Evolutionary conservation across 2,329 filamentous ascomycete genomes (phyloP).

Genomic region (Colletotrichum limetticola): DNA sequence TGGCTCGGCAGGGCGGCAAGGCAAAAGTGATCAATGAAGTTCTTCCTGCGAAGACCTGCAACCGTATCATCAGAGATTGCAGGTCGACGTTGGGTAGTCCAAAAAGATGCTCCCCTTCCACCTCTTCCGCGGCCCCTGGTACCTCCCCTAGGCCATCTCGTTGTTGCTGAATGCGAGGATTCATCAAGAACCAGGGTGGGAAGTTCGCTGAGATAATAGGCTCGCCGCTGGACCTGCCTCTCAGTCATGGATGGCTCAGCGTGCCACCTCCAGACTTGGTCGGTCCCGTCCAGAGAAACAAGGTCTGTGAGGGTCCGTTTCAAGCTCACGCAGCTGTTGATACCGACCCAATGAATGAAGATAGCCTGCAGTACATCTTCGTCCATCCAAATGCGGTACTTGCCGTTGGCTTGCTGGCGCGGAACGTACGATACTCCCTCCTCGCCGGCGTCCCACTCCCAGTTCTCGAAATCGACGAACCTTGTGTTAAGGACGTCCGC

Average conservation of each 20-base stretch:
- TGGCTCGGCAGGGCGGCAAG: neutral
- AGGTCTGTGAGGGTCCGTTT: constrained; percentile 48
- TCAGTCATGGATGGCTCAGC: neutral
- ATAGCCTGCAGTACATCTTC: constrained; percentile 63
- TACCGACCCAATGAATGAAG: constrained; percentile 61
- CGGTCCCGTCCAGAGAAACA: constrained; percentile 40
- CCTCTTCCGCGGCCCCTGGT: neutral
- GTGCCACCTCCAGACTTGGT: constrained; percentile 41
- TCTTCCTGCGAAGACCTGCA: neutral
- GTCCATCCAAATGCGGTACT: constrained; percentile 62
- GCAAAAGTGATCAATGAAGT: neutral
- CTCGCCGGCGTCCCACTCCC: constrained; percentile 55
- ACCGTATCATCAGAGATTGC: neutral
- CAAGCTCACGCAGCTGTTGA: constrained; percentile 57
- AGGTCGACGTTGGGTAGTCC: neutral
- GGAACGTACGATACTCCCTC: constrained; percentile 52
- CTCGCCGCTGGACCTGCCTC: constrained; percentile 35
- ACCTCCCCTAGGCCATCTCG: no score
- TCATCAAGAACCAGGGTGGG: no score
- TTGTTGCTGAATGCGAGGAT: neutral
- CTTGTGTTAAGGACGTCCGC: constrained; percentile 65
- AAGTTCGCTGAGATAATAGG: constrained; percentile 50
- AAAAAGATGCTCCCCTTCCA: neutral
- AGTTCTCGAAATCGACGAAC: constrained; percentile 53
- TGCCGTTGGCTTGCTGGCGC: constrained; percentile 59